Conservation (phyloP, 2,329 filamentous ascomycete genomes). For the Fusarium newnesense region DNA sequence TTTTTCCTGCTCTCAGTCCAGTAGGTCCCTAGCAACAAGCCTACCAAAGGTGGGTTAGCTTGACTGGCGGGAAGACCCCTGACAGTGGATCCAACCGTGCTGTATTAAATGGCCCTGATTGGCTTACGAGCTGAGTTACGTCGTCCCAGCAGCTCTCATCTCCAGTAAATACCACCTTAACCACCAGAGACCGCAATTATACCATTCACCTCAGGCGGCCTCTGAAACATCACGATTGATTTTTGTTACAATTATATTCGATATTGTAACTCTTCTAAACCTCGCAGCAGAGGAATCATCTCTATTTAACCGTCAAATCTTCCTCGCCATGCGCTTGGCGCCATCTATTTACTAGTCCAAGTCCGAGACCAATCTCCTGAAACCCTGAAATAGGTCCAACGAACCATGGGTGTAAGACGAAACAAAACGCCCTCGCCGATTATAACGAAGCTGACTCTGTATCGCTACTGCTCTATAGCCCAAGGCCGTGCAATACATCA, state of each 20-base stretch:
- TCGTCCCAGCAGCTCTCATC: conserved; percentile 38
- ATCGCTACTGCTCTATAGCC: conserved; percentile 52
- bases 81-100: conserved; percentile 40
- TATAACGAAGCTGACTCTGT: conserved; percentile 36
- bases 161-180: conserved; percentile 25
- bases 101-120: conserved; percentile 40
- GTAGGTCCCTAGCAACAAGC: conserved; percentile 24
- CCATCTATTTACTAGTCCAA: conserved; percentile 37
- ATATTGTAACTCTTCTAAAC: neutral
- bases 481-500: conserved; percentile 86
- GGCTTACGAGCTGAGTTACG: conserved; percentile 32
- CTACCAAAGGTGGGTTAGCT: conserved; percentile 30
- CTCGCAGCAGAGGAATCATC: conserved; percentile 5
- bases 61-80: conserved; percentile 40
- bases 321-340: conserved; percentile 41
- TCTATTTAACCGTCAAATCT: neutral
- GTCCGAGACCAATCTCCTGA: conserved; percentile 43
- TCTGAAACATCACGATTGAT: conserved; percentile 7
- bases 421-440: conserved; percentile 12
- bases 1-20: conserved; percentile 38
- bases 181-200: conserved; percentile 33
- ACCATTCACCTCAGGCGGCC: conserved; percentile 13
- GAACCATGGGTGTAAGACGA: conserved; percentile 52
- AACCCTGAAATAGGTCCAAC: conserved; percentile 46
- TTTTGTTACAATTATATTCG: neutral